Base-by-base conservation (phyloP, 1,139 yeast species). In the Yarrowia galli region DNA sequence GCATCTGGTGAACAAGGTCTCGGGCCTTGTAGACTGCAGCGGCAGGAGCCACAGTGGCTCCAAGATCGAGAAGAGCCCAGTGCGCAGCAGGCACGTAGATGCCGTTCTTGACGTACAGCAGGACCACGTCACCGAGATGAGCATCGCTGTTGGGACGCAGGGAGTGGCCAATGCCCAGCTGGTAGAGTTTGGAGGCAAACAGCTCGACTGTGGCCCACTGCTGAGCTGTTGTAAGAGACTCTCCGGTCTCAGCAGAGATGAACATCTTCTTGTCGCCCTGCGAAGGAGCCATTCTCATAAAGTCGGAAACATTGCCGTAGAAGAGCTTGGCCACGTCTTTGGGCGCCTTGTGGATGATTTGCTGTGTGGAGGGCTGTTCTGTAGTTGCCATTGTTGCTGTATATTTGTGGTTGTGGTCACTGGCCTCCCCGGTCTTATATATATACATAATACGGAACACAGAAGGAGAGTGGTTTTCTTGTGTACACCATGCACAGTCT, bases 31-130 rank as follows among this genome's bases (percentile, higher is more conserved):
- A 80, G 65, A 76, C 74, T 35, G 76, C 73, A 67, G 78, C 79
- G 1, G 80, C 80, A 2, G 82, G 82, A 8, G 79, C 73, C 23
- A 79, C 72, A 5, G 75, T 69, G 7, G 76, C 82, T 5, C 80
- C 81, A 13, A 74, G 71, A 25, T 74, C 69, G 23, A 78, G 70
- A 18, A 76, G 72, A 0, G 77, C 79, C 56, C 74, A 73, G 67
- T 78, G 80, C 20, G 77, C 68, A 1, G 73, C 68, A 7, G 78
- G 75, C 6, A 65, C 49, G 22, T 18, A 51, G 25, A 65, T 54
- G 49, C 53, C 35, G 53, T 65, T 65, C 42, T 51, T 42, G 53
- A 54, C 49, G 23, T 53, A 53, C 7, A 65, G 35, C 9, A 43
- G 18, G 3, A 65, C 67, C 10, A 65, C 61, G 22, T 65, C 67